A percentile compares a stretch with the other conserved stretches of the same genome.
Evolutionary conservation across 2,329 filamentous ascomycete genomes (phyloP).

Genomic region (Exophiala sp.): DNA sequence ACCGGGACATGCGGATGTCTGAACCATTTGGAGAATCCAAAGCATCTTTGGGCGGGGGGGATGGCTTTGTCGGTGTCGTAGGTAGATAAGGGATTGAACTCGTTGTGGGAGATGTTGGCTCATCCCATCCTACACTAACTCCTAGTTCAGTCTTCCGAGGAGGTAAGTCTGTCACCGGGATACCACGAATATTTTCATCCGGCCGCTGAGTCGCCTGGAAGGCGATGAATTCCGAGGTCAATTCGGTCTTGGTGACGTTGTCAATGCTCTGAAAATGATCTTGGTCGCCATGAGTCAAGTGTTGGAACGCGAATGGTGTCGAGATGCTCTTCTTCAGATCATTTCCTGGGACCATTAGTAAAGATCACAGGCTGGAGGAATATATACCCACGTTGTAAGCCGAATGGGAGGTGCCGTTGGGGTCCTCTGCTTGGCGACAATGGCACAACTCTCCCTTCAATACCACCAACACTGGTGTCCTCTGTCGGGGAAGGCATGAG

Average conservation of each 20-base stretch:
- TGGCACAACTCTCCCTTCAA: slow-evolving; percentile 8
- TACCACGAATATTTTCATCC: slow-evolving; percentile 46
- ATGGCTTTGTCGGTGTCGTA: slow-evolving; percentile 29
- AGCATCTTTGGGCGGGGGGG: slow-evolving; percentile 24
- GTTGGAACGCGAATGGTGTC: slow-evolving; percentile 59
- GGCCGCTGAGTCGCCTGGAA: slow-evolving; percentile 50
- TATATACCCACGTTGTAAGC: slow-evolving; percentile 17
- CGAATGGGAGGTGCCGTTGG: slow-evolving; percentile 11
- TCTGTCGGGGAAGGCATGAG: slow-evolving; percentile 36
- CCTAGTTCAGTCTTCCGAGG: background rate
- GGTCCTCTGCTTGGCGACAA: slow-evolving; percentile 6
- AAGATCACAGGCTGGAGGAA: background rate
- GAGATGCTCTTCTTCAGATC: slow-evolving; percentile 50
- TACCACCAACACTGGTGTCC: slow-evolving; percentile 29
- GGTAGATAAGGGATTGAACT: slow-evolving; percentile 34
- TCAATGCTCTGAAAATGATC: slow-evolving; percentile 50
- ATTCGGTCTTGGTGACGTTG: slow-evolving; percentile 46
- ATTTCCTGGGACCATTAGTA: slow-evolving; percentile 32
- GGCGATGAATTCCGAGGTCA: slow-evolving; percentile 50
- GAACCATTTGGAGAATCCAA: slow-evolving; percentile 15
- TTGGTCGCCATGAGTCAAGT: slow-evolving; percentile 55
- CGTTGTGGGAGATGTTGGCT: slow-evolving; percentile 25
- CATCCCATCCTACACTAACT: slow-evolving; percentile 5
- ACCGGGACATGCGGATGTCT: slow-evolving; percentile 34
- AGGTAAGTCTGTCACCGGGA: slow-evolving; percentile 37